These are phyloP conservation scores for Huntiella moniliformis DNA, from an alignment of 2,329 filamentous ascomycete species.

Conservation along the genomic window DNA sequence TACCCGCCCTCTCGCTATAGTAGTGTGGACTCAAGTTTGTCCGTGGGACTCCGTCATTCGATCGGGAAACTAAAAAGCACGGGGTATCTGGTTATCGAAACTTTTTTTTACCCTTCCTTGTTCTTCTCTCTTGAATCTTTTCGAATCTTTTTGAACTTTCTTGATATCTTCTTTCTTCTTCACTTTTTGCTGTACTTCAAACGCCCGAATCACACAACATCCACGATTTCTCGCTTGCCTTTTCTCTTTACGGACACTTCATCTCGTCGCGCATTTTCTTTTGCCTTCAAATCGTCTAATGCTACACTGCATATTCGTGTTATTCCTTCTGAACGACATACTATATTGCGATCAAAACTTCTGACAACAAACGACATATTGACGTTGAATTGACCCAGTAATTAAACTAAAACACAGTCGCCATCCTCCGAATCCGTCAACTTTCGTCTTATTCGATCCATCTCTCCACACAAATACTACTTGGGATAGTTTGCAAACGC, in stretches of 20 bases:
- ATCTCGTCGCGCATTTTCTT: too few species aligned
- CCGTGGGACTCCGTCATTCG: background rate
- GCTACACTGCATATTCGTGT: conserved; percentile 7
- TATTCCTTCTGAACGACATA: background rate
- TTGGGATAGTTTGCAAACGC: background rate
- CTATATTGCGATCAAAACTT: too few species aligned
- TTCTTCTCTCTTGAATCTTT: background rate
- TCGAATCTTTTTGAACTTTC: background rate
- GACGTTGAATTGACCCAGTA: too few species aligned
- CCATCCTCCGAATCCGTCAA: too few species aligned
- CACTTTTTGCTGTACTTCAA: background rate
- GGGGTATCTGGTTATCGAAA: background rate
- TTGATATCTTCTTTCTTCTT: background rate
- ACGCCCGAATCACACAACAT: background rate
- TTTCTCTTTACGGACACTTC: background rate
- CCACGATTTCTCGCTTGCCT: background rate
- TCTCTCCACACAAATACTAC: background rate
- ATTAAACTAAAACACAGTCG: too few species aligned
- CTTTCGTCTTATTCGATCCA: too few species aligned
- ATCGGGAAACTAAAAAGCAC: background rate
- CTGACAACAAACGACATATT: too few species aligned
- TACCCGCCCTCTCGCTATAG: background rate
- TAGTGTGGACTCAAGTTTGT: too few species aligned
- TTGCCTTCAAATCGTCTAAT: background rate
- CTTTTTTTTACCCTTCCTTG: background rate